Evolutionary conservation across 2,329 filamentous ascomycete species (phyloP), one percentile per base, ranked within the genome.

Genomic region (Colletotrichum sp.): DNA sequence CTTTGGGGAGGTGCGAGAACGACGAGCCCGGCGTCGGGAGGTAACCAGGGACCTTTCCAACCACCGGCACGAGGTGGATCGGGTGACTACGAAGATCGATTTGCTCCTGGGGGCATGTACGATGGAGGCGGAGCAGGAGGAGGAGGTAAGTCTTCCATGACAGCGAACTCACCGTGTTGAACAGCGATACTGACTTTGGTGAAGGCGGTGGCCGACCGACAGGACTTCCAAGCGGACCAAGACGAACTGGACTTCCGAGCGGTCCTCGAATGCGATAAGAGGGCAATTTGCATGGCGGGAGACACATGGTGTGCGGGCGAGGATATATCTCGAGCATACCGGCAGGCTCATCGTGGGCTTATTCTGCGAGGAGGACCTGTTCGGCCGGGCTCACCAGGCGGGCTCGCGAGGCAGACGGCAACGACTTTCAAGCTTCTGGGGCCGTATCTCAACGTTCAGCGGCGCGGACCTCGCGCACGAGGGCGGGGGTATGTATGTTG

Each of bases 1-100:
- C 86, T 98, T 62, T 95, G 95, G 89, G 90, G 91, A 34, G 89
- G 88, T 7, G 85, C 90, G 26, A 88, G 90, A 78, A 90, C 90
- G 59, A 87, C 88, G 64, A 93, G 92, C 78, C 91, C 92, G 10
- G 86, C 86, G 28, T 82, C 84, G 21, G 80, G 81, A 49, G 78
- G 80, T 52, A 79, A 77, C 15, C 81, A 85, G 69, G 86, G 87
- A 5, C 88, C 89, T 8, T 90, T 89, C 76, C 87, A 88, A 73
- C 88, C 89, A 57, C 86, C 88, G 18, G 81, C 82, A 18, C 82
- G 82, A 62, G 81, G 82, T 21, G 81, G 75, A 3, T 76, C 78
- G 15, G 79, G 81, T 9, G 83, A 84, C 76, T 88, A 87, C 79
- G 88, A 88, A 76, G 88, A 88, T 57, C 83, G 87, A 8, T 89